Base-by-base conservation (phyloP, 257 asterid species). In the Solanum virginianum region DNA sequence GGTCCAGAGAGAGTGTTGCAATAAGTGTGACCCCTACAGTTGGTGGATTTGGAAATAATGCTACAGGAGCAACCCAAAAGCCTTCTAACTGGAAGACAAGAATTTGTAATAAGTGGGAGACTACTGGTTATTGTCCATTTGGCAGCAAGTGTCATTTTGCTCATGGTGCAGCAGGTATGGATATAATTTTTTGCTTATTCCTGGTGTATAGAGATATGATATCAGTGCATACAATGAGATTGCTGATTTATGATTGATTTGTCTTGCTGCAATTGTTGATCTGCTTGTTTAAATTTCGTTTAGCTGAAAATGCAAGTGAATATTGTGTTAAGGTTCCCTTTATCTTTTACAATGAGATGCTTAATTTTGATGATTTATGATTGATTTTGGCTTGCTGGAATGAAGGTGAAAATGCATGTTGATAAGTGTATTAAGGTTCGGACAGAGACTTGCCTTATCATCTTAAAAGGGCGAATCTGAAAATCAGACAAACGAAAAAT, bases 31-130 rank as follows among this genome's bases (percentile, higher is more conserved):
- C 92, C 22, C 95, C 97, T 0, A 51, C 88, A 59, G 95, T 93
- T 49, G 92, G 83, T 83, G 95, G 94, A 43, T 88, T 89, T 82
- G 89, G 88, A 29, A 88, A 84, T 82, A 86, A 47, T 86, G 91
- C 89, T 29, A 80, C 84, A 77, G 91, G 87, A 17, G 22, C 91
- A n/a, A 16, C 90, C 63, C 82, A 89, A 84, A 94, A 94, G 91
- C 95, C 96, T 69, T 93, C 97, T n/a, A 94, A 93, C 84, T 93
- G 98, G 96, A 94, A 94, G 84, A 94, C 98, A 15, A 92, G 98
- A 88, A 94, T 94, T 69, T 94, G 98, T 90, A 93, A 93, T 71
- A 94, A 94, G 89, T 94, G 97, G 97, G 97, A 94, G 90, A 86
- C 91, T 77, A 93, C 97, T 1, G 98, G 98, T 9, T 93, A 93